phyloP scores from a whole-genome alignment of 2,329 filamentous ascomycete species.

The Fusarium sp. region DNA sequence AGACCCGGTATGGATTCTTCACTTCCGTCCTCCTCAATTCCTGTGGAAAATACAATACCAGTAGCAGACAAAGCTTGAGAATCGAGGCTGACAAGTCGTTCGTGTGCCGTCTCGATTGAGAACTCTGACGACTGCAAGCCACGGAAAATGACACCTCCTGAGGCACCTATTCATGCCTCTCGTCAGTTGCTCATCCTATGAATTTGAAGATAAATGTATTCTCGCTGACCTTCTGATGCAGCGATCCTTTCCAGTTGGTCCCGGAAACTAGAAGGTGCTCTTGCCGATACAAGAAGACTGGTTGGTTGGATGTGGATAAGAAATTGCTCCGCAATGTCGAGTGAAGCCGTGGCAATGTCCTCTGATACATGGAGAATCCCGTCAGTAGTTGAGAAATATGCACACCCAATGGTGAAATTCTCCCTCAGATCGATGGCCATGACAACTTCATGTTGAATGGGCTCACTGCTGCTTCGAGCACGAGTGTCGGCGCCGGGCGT shows the following conservation, averaged over 20 bases:
- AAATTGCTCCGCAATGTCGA: constrained; percentile 74
- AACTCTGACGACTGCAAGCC: constrained; percentile 79
- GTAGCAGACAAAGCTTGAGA: constrained; percentile 16
- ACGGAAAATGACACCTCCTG: constrained; percentile 61
- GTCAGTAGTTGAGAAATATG: constrained; percentile 79
- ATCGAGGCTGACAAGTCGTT: constrained; percentile 66
- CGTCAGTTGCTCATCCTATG: not conserved
- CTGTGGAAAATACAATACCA: constrained; percentile 36
- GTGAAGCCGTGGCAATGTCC: constrained; percentile 75
- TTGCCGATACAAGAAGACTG: constrained; percentile 62
- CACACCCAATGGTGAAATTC: constrained; percentile 80
- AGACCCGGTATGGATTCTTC: constrained; percentile 50
- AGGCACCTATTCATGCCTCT: not conserved
- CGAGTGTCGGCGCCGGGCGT: not conserved
- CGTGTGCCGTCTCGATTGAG: constrained; percentile 71
- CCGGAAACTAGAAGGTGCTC: constrained; percentile 55
- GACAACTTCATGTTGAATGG: constrained; percentile 66
- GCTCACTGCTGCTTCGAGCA: constrained; percentile 17
- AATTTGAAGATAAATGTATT: not conserved
- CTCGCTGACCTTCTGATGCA: constrained; percentile 20
- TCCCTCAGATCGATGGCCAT: constrained; percentile 83
- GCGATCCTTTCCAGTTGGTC: constrained; percentile 43
- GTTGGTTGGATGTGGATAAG: constrained; percentile 66
- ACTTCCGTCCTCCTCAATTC: constrained; percentile 2
- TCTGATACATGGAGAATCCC: constrained; percentile 80